phyloP scores from a whole-genome alignment of 768 basidiomycete species.

The Suillus ampliporus region DNA sequence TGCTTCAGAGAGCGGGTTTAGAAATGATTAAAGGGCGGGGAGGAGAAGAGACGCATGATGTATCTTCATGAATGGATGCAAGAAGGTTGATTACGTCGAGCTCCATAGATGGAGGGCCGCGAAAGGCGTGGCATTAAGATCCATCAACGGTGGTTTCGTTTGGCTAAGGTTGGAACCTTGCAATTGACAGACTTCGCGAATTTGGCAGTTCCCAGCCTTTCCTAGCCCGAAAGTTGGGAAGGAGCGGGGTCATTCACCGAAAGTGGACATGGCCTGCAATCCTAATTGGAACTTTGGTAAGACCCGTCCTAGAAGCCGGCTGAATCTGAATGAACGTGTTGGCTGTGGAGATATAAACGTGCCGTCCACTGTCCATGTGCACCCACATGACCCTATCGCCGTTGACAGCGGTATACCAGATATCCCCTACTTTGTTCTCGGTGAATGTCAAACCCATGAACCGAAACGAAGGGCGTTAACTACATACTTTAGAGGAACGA shows the following conservation, averaged over 20 bases:
- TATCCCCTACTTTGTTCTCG: background rate
- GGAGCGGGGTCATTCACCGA: slow-evolving; percentile 13
- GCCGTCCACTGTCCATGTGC: slow-evolving; percentile 1
- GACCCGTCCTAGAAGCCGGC: slow-evolving; percentile 25
- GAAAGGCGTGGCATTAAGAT: slow-evolving; percentile 16
- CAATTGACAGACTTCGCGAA: background rate
- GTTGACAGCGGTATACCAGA: slow-evolving; percentile 10
- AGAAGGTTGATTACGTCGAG: slow-evolving; percentile 17
- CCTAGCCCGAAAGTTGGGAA: slow-evolving; percentile 17
- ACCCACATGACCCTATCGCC: slow-evolving; percentile 6
- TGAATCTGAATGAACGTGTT: slow-evolving; percentile 29
- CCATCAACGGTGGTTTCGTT: background rate
- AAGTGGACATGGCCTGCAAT: slow-evolving; percentile 19
- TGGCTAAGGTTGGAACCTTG: slow-evolving; percentile 11
- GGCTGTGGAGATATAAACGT: slow-evolving; percentile 14
- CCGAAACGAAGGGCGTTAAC: background rate
- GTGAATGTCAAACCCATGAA: background rate
- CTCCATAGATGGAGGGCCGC: slow-evolving; percentile 15
- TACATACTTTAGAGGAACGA: background rate
- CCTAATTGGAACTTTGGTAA: slow-evolving; percentile 9
- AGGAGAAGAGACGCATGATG: background rate
- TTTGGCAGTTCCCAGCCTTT: slow-evolving; percentile 9
- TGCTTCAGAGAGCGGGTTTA: slow-evolving; percentile 22
- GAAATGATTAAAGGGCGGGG: slow-evolving; percentile 14
- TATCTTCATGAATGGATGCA: slow-evolving; percentile 4